These are phyloP conservation scores for Nakataea oryzae DNA, from an alignment of 2,329 filamentous ascomycete genomes.

Conservation along the genomic window DNA sequence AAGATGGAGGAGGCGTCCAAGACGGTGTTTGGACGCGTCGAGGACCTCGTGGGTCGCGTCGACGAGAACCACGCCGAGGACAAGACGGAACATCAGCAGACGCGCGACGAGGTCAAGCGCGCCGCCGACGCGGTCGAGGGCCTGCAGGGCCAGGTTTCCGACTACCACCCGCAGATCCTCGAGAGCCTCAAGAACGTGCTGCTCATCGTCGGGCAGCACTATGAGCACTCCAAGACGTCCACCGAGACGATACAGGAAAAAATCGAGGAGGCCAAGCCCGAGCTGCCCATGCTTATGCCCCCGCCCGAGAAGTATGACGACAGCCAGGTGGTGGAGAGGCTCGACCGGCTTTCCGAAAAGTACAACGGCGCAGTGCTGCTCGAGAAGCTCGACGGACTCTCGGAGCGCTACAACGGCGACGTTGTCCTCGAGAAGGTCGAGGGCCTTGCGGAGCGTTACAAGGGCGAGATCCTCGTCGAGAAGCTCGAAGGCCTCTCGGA, in stretches of 20 bases:
- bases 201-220: conserved; percentile 72
- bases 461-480: conserved; percentile 25
- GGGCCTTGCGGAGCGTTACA: conserved; percentile 38
- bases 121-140: conserved; percentile 62
- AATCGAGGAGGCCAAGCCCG: conserved; percentile 51
- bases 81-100: conserved; percentile 72
- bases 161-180: conserved; percentile 82
- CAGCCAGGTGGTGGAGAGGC: conserved; percentile 33
- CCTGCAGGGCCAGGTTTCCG: conserved; percentile 67
- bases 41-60: conserved; percentile 64
- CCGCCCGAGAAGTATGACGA: conserved; percentile 57
- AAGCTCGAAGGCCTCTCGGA: conserved; percentile 56
- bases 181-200: conserved; percentile 81
- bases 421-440: conserved; percentile 39
- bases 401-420: conserved; percentile 28
- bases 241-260: conserved; percentile 43
- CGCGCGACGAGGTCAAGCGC: conserved; percentile 70
- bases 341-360: conserved; percentile 5
- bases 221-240: conserved; percentile 70
- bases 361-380: conserved; percentile 28
- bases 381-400: conserved; percentile 45
- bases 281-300: conserved; percentile 43
- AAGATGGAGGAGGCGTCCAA: conserved; percentile 82
- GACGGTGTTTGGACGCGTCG: conserved; percentile 74
- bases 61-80: conserved; percentile 65